Base-by-base conservation (phyloP, 1,139 yeast species). In the Zygosaccharomyces pseudobailii region DNA sequence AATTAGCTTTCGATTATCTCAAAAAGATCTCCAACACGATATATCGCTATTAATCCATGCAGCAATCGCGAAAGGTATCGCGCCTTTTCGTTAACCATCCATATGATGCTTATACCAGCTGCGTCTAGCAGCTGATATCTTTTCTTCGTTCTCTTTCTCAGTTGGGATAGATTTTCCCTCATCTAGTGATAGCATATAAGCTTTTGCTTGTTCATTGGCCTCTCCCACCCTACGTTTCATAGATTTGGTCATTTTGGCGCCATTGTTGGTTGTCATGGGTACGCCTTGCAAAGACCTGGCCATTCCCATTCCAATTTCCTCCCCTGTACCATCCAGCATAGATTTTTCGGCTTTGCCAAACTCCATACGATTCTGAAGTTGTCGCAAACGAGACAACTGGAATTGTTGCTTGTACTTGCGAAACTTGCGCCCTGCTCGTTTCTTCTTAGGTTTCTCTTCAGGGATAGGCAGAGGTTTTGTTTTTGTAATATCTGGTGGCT, bases 401-500 rank as follows among this genome's bases (percentile, higher is more conserved):
- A 84, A 83, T 59, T 86, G 80, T 61, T 89, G 88, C 63, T 86
- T 87, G 71, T 81, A 78, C 66, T 88, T 88, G 43, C 96, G 73
- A 54, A 85, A 75, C 50, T 90, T 71, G 54, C 81, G 72, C 0
- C 99, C 99, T 2, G 95, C 97, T 58, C 99, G 74, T 57, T 84
- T 85, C 67, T 87, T 87, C 4, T 92, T 82, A 41, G 82, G 80
- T 48, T 74, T 76, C 49, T 90, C 97, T 35, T 78, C 73, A 0
- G 98, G 98, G 1, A 82, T 74, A 0, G 97, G 94, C 40, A 92
- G 69, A 0, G 97, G 95, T 57, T 87, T 88, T 4, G 79, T 75
- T 0, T 77, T 79, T 19, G 74, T 71, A 24, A 75, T 75, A 28
- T 82, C 87, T 0, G 97, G 96, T 0, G 97, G 94, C 10, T 84